Evolutionary conservation across 2,329 filamentous ascomycete species (phyloP).

Genomic region (Phaeosphaeriaceae sp.): DNA sequence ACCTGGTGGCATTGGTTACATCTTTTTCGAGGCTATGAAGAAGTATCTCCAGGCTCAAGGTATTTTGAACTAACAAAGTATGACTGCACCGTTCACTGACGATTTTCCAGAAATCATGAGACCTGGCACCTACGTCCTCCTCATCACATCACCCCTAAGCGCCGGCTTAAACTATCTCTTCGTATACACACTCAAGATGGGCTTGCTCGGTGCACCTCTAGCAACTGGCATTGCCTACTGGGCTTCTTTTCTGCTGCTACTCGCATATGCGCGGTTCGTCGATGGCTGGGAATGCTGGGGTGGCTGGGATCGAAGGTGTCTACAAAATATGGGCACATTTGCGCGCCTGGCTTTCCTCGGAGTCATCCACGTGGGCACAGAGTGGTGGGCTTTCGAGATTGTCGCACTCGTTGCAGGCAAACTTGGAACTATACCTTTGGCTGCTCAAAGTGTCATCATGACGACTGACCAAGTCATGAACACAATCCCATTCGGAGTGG

Average conservation of each 20-base stretch:
- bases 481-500: slow-evolving; percentile 86
- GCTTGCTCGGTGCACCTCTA: slow-evolving; percentile 79
- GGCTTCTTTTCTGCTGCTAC: slow-evolving; percentile 78
- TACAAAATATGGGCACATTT: slow-evolving; percentile 75
- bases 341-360: slow-evolving; percentile 77
- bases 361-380: slow-evolving; percentile 83
- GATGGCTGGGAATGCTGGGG: slow-evolving; percentile 81
- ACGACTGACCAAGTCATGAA: slow-evolving; percentile 85
- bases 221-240: slow-evolving; percentile 88
- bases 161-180: slow-evolving; percentile 71
- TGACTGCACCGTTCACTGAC: slow-evolving; percentile 14
- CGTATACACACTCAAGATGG: slow-evolving; percentile 74
- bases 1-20: slow-evolving; percentile 83
- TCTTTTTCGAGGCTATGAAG: slow-evolving; percentile 83
- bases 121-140: slow-evolving; percentile 68
- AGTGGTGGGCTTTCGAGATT: slow-evolving; percentile 96
- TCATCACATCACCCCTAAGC: slow-evolving; percentile 68
- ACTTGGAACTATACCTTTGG: slow-evolving; percentile 79
- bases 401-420: slow-evolving; percentile 83
- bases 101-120: slow-evolving; percentile 64
- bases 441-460: slow-evolving; percentile 89
- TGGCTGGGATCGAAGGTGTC: slow-evolving; percentile 70
- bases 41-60: slow-evolving; percentile 67
- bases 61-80: slow-evolving; percentile 26
- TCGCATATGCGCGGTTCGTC: slow-evolving; percentile 76